Percentiles rank a stretch among this genome's conserved stretches.
Conservation (phyloP, 2,329 filamentous ascomycete species). For the Phyllosticta paracitricarpa region DNA sequence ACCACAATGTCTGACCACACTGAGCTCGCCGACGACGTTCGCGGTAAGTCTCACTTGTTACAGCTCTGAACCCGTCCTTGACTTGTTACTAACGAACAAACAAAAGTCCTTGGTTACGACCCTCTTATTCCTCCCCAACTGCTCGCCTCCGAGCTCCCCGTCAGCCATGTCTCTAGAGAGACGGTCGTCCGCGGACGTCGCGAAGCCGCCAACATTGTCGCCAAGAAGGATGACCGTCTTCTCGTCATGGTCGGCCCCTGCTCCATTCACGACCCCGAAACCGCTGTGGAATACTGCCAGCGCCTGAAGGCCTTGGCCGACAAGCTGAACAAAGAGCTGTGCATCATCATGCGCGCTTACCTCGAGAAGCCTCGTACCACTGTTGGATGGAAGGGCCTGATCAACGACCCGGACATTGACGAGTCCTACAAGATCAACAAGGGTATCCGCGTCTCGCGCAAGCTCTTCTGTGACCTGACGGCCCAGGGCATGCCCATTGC, state of each 20-base stretch:
- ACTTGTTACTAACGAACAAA: neutral
- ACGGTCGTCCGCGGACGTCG: constrained; percentile 63
- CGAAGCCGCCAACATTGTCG: constrained; percentile 64
- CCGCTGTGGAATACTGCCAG: constrained; percentile 78
- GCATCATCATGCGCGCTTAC: constrained; percentile 96
- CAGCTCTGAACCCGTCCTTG: neutral
- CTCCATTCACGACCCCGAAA: constrained; percentile 88
- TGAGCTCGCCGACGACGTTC: constrained; percentile 40
- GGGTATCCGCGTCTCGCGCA: constrained; percentile 80
- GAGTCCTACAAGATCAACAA: constrained; percentile 99
- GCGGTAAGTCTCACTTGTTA: constrained; percentile 32
- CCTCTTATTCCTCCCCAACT: constrained; percentile 83
- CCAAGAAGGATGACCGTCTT: constrained; percentile 72
- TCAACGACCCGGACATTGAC: constrained; percentile 98
- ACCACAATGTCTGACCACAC: constrained; percentile 12
- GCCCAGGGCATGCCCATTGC: constrained; percentile 85
- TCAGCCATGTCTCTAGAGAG: constrained; percentile 47
- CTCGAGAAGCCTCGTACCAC: constrained; percentile 98
- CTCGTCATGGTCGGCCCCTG: constrained; percentile 93
- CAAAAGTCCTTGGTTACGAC: constrained; percentile 80
- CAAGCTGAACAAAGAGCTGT: constrained; percentile 72
- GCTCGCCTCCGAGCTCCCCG: constrained; percentile 75
- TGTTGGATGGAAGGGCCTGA: constrained; percentile 97
- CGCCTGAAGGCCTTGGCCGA: constrained; percentile 67
- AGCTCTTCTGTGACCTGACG: constrained; percentile 89